Conservation (phyloP, 108 stramenopile species). For the Cyclotella baltica region DNA sequence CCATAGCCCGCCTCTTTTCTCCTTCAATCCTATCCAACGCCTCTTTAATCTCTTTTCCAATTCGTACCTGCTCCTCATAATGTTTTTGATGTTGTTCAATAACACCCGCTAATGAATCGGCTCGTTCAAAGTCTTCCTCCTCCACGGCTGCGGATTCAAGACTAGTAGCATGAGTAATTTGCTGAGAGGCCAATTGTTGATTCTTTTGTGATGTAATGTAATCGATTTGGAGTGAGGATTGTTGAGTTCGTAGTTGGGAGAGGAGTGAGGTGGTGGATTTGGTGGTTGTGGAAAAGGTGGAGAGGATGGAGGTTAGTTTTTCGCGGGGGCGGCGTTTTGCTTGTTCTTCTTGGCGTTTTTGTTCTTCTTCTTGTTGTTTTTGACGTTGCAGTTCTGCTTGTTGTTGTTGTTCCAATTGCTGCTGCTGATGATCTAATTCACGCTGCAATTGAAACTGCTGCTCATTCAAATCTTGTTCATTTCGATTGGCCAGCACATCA, state of each 20-base stretch:
- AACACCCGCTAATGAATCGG: slow-evolving; percentile 72
- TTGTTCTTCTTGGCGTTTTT: slow-evolving; percentile 17
- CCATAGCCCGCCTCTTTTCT: slow-evolving; percentile 56
- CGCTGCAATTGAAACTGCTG: neutral
- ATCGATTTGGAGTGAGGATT: slow-evolving; percentile 60
- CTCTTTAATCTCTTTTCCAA: slow-evolving; percentile 57
- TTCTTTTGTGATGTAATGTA: slow-evolving; percentile 62
- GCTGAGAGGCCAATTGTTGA: slow-evolving; percentile 63
- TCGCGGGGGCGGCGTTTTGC: slow-evolving; percentile 49
- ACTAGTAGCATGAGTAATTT: slow-evolving; percentile 68
- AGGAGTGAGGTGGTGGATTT: slow-evolving; percentile 32
- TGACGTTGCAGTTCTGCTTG: slow-evolving; percentile 21
- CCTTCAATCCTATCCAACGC: slow-evolving; percentile 62
- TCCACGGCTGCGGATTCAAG: slow-evolving; percentile 80
- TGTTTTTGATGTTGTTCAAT: slow-evolving; percentile 72
- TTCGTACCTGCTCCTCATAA: slow-evolving; percentile 53
- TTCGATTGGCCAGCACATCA: no score
- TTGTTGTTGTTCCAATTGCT: slow-evolving; percentile 8
- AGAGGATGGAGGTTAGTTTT: slow-evolving; percentile 32
- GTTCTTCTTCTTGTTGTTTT: neutral
- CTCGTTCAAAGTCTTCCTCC: slow-evolving; percentile 87
- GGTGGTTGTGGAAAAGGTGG: slow-evolving; percentile 26
- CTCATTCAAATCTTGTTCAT: no score
- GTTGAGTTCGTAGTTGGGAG: slow-evolving; percentile 44
- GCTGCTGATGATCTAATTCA: slow-evolving; percentile 5